Base-by-base conservation (phyloP, 2,329 filamentous ascomycete species). In the Monilinia polystroma region DNA sequence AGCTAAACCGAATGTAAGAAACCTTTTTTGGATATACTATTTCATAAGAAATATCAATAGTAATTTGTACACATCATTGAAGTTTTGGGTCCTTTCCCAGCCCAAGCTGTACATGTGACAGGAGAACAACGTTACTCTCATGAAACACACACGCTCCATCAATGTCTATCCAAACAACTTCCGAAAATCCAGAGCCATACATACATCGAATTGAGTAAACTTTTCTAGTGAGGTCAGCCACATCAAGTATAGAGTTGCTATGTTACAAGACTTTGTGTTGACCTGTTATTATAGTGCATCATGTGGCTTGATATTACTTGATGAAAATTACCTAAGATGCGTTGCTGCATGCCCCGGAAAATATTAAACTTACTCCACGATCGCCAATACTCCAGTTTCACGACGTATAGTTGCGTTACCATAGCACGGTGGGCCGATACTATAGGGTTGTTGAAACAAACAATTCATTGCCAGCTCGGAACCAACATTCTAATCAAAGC, bases 241-340 rank as follows among this genome's bases (percentile, higher is more conserved):
- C 57, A 38, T 51, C 16, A 47, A 35, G 49, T 49, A 60, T 38
- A 51, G n/a, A 49, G 26, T 35, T 47, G n/a, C 45, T 18, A n/a
- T 47, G 29, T 59, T 60, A 35, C 26, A 45, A 51, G 20, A 47
- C 29, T 51, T 20, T 38, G 29, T 59, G 43, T 45, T 43, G 49
- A 51, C 45, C 45, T 60, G 8, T 26, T 38, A 38, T 45, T 11
- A 26, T 23, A 38, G 45, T 49, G 58, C 29, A 62, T 51, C 58
- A 62, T 62, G 45, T 62, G 58, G 58, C 45, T 62, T 51, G 47
- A 20, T 38, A 51, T 51, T 62, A 62, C 58, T 51, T 62, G 45
- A 62, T 51, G 35, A 20, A 60, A 52, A 52, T 20, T 26, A 20
- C 29, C 3, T 51, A 35, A 7, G n/a, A 51, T 51, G 29, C 12